Evolutionary conservation across 2,329 filamentous ascomycete species (phyloP).

Genomic region (Hymenoscyphus occultus): DNA sequence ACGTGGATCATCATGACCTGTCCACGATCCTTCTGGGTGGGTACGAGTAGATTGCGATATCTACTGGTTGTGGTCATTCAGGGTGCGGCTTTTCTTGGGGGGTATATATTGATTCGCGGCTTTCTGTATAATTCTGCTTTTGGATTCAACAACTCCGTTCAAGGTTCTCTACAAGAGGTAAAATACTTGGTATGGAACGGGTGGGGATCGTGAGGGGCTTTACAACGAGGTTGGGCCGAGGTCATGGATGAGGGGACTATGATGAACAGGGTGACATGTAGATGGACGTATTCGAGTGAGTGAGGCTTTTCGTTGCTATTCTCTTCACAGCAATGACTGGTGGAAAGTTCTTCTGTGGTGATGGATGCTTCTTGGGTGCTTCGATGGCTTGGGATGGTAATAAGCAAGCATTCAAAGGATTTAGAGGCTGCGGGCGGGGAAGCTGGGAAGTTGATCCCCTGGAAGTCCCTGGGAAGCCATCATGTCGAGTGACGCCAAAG

Average conservation of each 20-base stretch:
- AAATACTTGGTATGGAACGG: too few species aligned
- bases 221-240: neutral
- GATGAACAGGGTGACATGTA: neutral
- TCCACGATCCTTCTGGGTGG: neutral
- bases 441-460: neutral
- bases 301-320: neutral
- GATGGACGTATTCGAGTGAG: neutral
- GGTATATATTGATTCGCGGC: too few species aligned
- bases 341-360: neutral
- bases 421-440: neutral
- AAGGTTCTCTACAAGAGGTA: too few species aligned
- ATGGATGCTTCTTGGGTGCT: neutral
- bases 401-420: neutral
- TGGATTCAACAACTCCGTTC: too few species aligned
- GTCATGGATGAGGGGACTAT: neutral
- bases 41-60: neutral
- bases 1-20: too few species aligned
- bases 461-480: neutral
- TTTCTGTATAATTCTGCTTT: too few species aligned
- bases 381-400: neutral
- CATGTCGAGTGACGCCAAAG: neutral
- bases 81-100: neutral
- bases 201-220: too few species aligned
- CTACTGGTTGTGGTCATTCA: neutral
- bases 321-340: neutral